A percentile compares a stretch with the other conserved stretches of the same genome.
phyloP scores from a whole-genome alignment of 2,329 filamentous ascomycete species.

The Periconia sp. region DNA sequence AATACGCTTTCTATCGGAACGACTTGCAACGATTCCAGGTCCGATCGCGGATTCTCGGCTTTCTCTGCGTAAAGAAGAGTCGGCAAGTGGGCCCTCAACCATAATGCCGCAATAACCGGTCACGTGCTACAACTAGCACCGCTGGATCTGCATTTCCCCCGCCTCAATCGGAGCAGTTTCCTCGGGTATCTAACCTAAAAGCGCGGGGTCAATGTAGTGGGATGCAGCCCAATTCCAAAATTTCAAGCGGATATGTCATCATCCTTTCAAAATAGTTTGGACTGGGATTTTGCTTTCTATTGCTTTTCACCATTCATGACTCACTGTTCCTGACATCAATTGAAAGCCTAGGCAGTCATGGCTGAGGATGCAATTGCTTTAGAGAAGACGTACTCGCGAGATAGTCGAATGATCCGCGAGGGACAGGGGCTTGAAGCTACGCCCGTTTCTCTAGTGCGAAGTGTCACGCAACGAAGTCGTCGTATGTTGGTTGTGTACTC shows the following conservation, averaged over 20 bases:
- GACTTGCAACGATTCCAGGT: neutral
- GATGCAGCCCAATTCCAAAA: too few species aligned
- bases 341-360: constrained; percentile 17
- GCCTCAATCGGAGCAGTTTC: constrained; percentile 13
- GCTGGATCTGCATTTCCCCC: constrained; percentile 17
- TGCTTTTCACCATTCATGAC: too few species aligned
- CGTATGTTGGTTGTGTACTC: too few species aligned
- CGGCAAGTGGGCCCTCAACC: constrained; percentile 14
- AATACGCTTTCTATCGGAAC: too few species aligned
- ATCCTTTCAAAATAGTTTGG: too few species aligned
- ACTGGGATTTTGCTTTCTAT: too few species aligned
- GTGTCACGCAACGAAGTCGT: constrained; percentile 30
- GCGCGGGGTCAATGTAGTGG: constrained; percentile 16
- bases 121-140: constrained; percentile 7
- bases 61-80: constrained; percentile 3
- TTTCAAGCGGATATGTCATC: too few species aligned
- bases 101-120: constrained; percentile 2
- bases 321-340: too few species aligned
- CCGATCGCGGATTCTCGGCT: too few species aligned
- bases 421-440: constrained; percentile 30
- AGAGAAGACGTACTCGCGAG: constrained; percentile 42
- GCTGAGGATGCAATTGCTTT: constrained; percentile 28
- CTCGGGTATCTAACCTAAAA: constrained; percentile 15
- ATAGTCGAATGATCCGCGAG: constrained; percentile 34
- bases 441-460: constrained; percentile 34